Evolutionary conservation across 2,329 filamentous ascomycete species (phyloP).

Genomic region (Stylonectria norvegica): DNA sequence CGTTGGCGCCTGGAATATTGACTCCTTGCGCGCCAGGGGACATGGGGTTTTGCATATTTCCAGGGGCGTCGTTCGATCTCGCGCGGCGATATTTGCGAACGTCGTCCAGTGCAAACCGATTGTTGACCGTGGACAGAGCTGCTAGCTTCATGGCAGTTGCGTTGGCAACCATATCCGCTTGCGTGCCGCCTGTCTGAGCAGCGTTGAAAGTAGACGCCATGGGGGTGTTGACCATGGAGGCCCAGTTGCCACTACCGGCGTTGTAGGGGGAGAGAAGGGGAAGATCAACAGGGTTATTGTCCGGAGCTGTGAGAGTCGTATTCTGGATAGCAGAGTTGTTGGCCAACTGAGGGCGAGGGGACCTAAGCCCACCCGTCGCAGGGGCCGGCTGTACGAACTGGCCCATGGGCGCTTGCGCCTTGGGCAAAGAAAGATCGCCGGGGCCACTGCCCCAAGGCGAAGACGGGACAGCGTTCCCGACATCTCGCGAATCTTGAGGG

Average conservation of each 20-base stretch:
- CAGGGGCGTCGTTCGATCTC: slow-evolving; percentile 79
- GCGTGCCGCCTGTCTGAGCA: slow-evolving; percentile 52
- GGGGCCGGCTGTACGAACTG: slow-evolving; percentile 86
- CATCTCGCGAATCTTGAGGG: slow-evolving; percentile 37
- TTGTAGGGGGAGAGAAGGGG: slow-evolving; percentile 83
- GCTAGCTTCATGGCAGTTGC: slow-evolving; percentile 99
- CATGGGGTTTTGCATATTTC: slow-evolving; percentile 57
- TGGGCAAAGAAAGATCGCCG: slow-evolving; percentile 56
- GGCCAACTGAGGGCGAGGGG: slow-evolving; percentile 68
- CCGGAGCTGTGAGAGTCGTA: slow-evolving; percentile 70
- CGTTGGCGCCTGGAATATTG: slow-evolving; percentile 67
- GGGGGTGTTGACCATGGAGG: slow-evolving; percentile 96
- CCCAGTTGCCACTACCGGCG: slow-evolving; percentile 86
- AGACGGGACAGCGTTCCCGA: slow-evolving; percentile 31
- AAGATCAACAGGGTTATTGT: slow-evolving; percentile 66
- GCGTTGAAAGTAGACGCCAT: slow-evolving; percentile 83
- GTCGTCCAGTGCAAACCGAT: slow-evolving; percentile 93
- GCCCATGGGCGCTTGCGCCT: slow-evolving; percentile 84
- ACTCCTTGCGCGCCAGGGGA: slow-evolving; percentile 63
- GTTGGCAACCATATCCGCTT: slow-evolving; percentile 98
- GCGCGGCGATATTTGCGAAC: slow-evolving; percentile 93
- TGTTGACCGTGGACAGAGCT: slow-evolving; percentile 95
- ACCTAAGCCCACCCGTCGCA: slow-evolving; percentile 71
- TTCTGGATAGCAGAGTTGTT: slow-evolving; percentile 72
- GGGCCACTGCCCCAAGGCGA: slow-evolving; percentile 73